phyloP scores from a whole-genome alignment of 2,329 filamentous ascomycete genomes.

The Penicillium corylophilum region DNA sequence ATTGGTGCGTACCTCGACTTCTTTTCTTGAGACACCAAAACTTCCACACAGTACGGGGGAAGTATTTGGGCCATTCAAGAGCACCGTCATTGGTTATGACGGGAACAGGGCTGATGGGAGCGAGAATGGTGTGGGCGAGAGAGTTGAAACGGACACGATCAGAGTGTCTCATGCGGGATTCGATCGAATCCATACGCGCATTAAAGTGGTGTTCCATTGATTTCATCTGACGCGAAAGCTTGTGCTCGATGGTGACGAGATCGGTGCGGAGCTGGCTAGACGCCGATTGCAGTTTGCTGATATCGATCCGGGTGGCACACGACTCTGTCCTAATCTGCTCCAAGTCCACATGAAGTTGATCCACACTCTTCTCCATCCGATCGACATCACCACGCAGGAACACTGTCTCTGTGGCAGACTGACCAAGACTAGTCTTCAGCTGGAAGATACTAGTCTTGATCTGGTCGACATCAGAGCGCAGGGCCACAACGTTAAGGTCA shows the following conservation, averaged over 20 bases:
- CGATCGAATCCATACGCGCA: constrained; percentile 22
- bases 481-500: constrained; percentile 35
- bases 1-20: constrained; percentile 36
- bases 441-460: constrained; percentile 37
- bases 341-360: constrained; percentile 37
- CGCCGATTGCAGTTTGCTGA: constrained; percentile 37
- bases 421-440: constrained; percentile 33
- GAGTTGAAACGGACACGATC: constrained; percentile 43
- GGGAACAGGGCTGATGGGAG: constrained; percentile 39
- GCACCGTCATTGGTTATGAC: constrained; percentile 36
- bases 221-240: constrained; percentile 34
- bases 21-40: constrained; percentile 45
- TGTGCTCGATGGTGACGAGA: constrained; percentile 35
- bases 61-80: constrained; percentile 38
- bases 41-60: constrained; percentile 41
- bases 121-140: constrained; percentile 37
- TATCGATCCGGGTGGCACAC: constrained; percentile 35
- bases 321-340: constrained; percentile 36
- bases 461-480: constrained; percentile 38
- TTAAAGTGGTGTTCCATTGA: constrained; percentile 15
- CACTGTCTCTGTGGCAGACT: constrained; percentile 34
- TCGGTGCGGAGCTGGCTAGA: constrained; percentile 40
- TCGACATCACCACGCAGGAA: constrained; percentile 39
- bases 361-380: constrained; percentile 38
- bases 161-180: constrained; percentile 36